These are phyloP conservation scores for Ophiostoma sp. DNA, from an alignment of 2,329 filamentous ascomycete genomes.

Conservation along the genomic window DNA sequence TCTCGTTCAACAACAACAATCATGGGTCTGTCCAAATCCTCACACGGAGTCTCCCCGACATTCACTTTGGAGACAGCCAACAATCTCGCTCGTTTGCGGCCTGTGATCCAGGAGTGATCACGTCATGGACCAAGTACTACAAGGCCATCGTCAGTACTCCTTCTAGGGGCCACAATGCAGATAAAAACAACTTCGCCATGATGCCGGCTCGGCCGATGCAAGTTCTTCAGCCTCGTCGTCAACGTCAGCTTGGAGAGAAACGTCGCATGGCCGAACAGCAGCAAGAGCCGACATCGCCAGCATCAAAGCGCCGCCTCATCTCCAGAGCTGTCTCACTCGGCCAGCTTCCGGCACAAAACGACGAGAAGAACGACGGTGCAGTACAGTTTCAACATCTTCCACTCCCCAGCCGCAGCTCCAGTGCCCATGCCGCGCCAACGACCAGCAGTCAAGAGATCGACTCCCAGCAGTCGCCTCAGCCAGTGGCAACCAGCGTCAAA, in stretches of 20 bases:
- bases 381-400: not conserved
- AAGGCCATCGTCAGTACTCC: not conserved
- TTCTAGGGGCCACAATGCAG: not conserved
- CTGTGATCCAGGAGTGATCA: conserved; percentile 13
- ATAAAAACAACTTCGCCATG: not conserved
- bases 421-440: not conserved
- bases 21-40: conserved; percentile 9
- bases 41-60: conserved; percentile 22
- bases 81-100: not conserved
- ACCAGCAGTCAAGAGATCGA: not conserved
- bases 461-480: not conserved
- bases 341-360: not conserved
- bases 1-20: conserved; percentile 1
- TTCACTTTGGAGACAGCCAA: not conserved
- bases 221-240: not conserved
- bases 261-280: not conserved
- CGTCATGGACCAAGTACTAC: conserved; percentile 32
- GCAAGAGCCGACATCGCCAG: not conserved
- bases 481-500: not conserved
- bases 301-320: conserved; percentile 1
- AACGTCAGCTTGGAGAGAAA: not conserved
- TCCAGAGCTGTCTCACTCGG: not conserved
- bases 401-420: not conserved
- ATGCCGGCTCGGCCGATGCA: not conserved
- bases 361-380: not conserved